Percentiles rank a stretch among this genome's conserved stretches.
phyloP scores from a whole-genome alignment of 192 early-diverging fungal species.

The Backusella tuberculispora region DNA sequence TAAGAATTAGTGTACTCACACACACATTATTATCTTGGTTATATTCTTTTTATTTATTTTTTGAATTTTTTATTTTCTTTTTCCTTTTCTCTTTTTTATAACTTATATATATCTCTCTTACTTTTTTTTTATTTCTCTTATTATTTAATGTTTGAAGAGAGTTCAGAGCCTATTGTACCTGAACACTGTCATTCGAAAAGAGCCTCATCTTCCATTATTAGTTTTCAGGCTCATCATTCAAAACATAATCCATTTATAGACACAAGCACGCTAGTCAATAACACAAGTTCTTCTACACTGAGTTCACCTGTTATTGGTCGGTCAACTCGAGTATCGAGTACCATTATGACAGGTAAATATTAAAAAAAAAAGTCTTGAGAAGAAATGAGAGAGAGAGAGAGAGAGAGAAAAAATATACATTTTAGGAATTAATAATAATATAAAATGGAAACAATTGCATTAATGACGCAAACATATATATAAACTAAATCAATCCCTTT shows the following conservation, averaged over 20 bases:
- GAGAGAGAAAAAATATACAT: background rate
- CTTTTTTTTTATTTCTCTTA: background rate
- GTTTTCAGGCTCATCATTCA: conserved; percentile 14
- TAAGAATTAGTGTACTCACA: too few species aligned
- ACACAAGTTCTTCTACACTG: conserved; percentile 11
- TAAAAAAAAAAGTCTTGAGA: background rate
- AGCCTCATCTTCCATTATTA: background rate
- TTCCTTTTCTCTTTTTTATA: background rate
- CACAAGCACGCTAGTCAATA: conserved; percentile 2
- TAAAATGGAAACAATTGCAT: conserved; percentile 7
- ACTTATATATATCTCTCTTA: background rate
- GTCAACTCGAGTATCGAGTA: background rate
- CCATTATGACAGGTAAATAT: conserved; percentile 21
- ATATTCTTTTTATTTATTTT: background rate
- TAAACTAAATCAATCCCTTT: background rate
- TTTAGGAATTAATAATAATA: background rate
- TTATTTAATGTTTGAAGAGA: conserved; percentile 8
- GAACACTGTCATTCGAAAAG: background rate
- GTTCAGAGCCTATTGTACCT: conserved; percentile 15
- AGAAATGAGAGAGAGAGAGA: background rate
- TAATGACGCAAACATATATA: conserved; percentile 19
- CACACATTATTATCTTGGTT: too few species aligned
- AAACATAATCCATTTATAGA: conserved; percentile 3
- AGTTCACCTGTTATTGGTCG: background rate
- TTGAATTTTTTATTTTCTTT: background rate